Evolutionary conservation across 208 protist species (phyloP).

Genomic region (Zelonia costaricensis): DNA sequence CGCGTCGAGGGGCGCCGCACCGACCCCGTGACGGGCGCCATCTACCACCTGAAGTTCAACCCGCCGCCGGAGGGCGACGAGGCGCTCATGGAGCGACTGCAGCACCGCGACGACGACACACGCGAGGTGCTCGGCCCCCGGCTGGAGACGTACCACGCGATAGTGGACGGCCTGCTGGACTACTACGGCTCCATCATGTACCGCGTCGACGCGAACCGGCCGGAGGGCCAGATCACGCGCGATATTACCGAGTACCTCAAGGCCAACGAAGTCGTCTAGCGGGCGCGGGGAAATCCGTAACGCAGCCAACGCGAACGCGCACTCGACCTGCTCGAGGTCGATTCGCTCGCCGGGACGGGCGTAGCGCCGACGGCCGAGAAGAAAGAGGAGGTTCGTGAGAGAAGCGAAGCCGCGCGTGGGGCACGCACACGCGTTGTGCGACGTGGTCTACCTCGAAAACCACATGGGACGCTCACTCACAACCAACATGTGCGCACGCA

Average conservation of each 20-base stretch:
- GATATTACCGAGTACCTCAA: slow-evolving; percentile 48
- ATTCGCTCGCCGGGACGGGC: not conserved
- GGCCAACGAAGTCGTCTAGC: slow-evolving; percentile 23
- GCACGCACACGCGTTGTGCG: too few species aligned
- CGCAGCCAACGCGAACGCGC: not conserved
- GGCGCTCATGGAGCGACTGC: slow-evolving; percentile 75
- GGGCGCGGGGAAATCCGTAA: too few species aligned
- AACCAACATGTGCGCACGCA: not conserved
- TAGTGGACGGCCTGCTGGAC: slow-evolving; percentile 50
- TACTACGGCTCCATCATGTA: slow-evolving; percentile 67
- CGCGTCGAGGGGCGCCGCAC: slow-evolving; percentile 85
- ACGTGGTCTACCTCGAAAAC: too few species aligned
- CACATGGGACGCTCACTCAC: not conserved
- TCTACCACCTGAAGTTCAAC: slow-evolving; percentile 91
- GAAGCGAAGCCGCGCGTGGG: too few species aligned
- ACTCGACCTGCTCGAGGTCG: not conserved
- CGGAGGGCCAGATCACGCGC: slow-evolving; percentile 34
- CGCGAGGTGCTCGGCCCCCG: slow-evolving; percentile 63
- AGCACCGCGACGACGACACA: slow-evolving; percentile 85
- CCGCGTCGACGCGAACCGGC: slow-evolving; percentile 51
- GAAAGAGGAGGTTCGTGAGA: not conserved
- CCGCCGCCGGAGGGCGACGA: slow-evolving; percentile 73
- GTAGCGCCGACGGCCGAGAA: too few species aligned
- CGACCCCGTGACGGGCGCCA: slow-evolving; percentile 76
- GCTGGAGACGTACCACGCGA: slow-evolving; percentile 76